Evolutionary conservation across 192 early-diverging fungal species (phyloP).

Genomic region (Coemansia sp.): DNA sequence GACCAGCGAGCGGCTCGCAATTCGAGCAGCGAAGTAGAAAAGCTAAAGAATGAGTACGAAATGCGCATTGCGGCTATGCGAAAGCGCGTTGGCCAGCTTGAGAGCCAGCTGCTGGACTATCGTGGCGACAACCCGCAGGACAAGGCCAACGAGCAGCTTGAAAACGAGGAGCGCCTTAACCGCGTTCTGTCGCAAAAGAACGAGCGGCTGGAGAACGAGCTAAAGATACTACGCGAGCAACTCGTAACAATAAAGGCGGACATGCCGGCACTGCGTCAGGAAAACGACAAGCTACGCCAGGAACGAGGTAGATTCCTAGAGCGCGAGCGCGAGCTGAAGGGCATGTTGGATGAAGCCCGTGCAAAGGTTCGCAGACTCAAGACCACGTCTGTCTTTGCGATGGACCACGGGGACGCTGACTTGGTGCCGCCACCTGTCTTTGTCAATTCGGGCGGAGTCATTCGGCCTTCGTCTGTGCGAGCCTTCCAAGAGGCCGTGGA

Average conservation of each 20-base stretch:
- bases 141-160: constrained; percentile 37
- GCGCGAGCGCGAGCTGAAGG: constrained; percentile 48
- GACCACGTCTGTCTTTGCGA: constrained; percentile 57
- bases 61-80: constrained; percentile 62
- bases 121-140: constrained; percentile 41
- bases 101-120: constrained; percentile 60
- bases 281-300: constrained; percentile 42
- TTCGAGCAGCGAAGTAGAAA: constrained; percentile 45
- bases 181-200: constrained; percentile 51
- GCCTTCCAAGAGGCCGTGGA: constrained; percentile 86
- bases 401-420: constrained; percentile 53
- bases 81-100: constrained; percentile 69
- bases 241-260: constrained; percentile 44
- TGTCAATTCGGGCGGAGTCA: constrained; percentile 62
- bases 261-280: constrained; percentile 41
- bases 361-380: constrained; percentile 60
- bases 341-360: constrained; percentile 58
- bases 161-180: constrained; percentile 59
- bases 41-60: constrained; percentile 66
- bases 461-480: constrained; percentile 71
- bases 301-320: constrained; percentile 43
- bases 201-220: constrained; percentile 50
- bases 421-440: constrained; percentile 57
- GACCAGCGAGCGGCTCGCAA: constrained; percentile 20
- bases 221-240: constrained; percentile 50